Evolutionary conservation across 2,329 filamentous ascomycete species (phyloP).

Genomic region (Ceratocystis cubensis): DNA sequence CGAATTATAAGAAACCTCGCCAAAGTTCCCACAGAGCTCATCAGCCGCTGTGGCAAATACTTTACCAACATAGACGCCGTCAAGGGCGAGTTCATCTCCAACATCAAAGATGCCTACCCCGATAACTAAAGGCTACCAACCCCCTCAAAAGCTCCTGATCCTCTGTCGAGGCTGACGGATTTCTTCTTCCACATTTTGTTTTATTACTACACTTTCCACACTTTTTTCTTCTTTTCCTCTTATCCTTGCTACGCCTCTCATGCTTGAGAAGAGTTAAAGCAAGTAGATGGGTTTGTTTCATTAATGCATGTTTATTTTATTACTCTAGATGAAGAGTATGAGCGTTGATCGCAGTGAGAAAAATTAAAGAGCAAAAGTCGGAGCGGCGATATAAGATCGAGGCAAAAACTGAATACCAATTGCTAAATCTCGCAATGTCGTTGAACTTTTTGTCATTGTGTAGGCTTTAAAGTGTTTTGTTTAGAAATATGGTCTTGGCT

Average conservation of each 20-base stretch:
- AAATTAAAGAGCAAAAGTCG: not conserved
- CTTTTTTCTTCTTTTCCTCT: conserved; percentile 2
- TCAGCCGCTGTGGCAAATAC: conserved; percentile 64
- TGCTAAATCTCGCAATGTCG: conserved; percentile 2
- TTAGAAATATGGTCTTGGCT: not conserved
- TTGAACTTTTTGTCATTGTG: not conserved
- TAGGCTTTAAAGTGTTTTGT: not conserved
- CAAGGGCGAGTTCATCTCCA: conserved; percentile 64
- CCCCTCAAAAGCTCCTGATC: not conserved
- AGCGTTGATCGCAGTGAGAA: not conserved
- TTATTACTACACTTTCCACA: conserved; percentile 9
- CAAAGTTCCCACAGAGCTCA: conserved; percentile 43
- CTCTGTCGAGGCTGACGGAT: not conserved
- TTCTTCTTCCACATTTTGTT: conserved; percentile 3
- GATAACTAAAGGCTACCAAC: conserved; percentile 47
- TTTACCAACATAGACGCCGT: conserved; percentile 73
- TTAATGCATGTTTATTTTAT: conserved; percentile 3
- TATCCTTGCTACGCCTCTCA: not conserved
- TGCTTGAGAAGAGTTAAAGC: not conserved
- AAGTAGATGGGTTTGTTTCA: not conserved
- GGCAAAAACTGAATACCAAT: not conserved
- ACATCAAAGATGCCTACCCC: conserved; percentile 67
- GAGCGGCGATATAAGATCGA: not conserved
- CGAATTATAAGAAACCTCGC: conserved; percentile 39
- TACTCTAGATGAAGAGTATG: not conserved